A percentile compares a stretch with the other conserved stretches of the same genome.
Conservation (phyloP, 139 green algal genomes). For the Nannochloris sp. region DNA sequence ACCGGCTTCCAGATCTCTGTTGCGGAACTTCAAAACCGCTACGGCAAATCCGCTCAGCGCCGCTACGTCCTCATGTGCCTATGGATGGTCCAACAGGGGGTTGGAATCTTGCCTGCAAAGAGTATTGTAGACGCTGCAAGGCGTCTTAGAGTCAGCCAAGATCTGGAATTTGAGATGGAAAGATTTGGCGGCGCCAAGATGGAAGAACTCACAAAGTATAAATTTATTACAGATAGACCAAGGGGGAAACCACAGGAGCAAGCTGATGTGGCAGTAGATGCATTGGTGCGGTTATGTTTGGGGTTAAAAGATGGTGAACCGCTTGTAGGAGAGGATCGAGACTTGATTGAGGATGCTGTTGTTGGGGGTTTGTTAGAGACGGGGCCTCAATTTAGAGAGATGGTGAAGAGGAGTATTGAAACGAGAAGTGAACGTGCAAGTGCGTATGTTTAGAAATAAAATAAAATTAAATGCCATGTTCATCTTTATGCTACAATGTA, state of each 20-base stretch:
- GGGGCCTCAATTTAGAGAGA: not conserved
- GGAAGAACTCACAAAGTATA: constrained; percentile 3
- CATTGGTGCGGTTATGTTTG: constrained; percentile 9
- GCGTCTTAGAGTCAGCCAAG: constrained; percentile 57
- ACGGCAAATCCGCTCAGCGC: constrained; percentile 49
- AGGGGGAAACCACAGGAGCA: not conserved
- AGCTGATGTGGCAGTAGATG: constrained; percentile 25
- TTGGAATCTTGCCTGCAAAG: constrained; percentile 48
- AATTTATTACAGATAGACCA: constrained; percentile 12
- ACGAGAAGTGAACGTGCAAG: constrained; percentile 4
- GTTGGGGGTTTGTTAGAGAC: constrained; percentile 13
- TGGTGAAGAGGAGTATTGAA: constrained; percentile 3
- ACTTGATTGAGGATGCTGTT: constrained; percentile 3
- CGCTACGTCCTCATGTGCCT: constrained; percentile 53
- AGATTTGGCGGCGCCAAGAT: constrained; percentile 39
- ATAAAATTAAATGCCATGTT: not conserved
- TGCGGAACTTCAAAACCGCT: constrained; percentile 42
- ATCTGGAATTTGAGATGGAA: constrained; percentile 76
- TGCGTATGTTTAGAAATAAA: constrained; percentile 6
- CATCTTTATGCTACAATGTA: no score
- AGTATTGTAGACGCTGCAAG: constrained; percentile 45
- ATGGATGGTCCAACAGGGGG: constrained; percentile 59
- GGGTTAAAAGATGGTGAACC: constrained; percentile 22
- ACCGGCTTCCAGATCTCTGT: constrained; percentile 34
- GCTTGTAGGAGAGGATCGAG: constrained; percentile 3